Base-by-base conservation (phyloP, 306 rosid genomes). In the Pachyrhizus erosus region DNA sequence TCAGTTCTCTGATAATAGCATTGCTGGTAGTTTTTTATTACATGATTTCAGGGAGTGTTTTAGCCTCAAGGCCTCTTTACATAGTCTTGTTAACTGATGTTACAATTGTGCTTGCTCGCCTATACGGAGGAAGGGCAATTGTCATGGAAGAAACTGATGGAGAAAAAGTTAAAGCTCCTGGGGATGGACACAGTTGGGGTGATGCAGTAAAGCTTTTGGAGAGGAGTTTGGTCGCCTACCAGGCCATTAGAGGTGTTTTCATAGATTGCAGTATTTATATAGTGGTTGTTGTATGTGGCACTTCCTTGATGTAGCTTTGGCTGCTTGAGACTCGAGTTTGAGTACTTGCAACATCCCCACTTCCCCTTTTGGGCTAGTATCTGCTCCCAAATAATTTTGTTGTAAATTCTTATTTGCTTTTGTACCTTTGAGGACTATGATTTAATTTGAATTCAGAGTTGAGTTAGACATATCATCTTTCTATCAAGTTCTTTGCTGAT, bases 171-270 rank as follows among this genome's bases (percentile, higher is more conserved):
- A 82, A 66, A 18, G 65, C 72, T 49, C 70, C 40, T 5, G 87
- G 76, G 70, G 88, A 80, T 21, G 87, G 83, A 2, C 89, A 77
- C 0, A 87, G 71, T 65, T 93, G 97, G 98, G 84, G 75, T 17
- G 78, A 67, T 39, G 98, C 97, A 14, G 93, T 91, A 0, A 91
- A 81, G 85, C 83, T 94, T 29, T 45, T 94, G 89, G 98, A 94
- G 89, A 92, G 97, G 85, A 93, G 97, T 34, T 87, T 93, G 91
- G 97, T 88, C 2, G 88, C 82, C 7, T 94, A 93, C 78, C 98
- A 94, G 68, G 91, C 97, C 13, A 55, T 93, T 75, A 87, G 92
- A 52, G 97, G 92, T 13, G 8, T 90, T 84, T 93, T 93, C 81
- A 94, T 91, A 46, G 97, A 94, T 81, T 86, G 83, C 83, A 90